Evolutionary conservation across 1,139 yeast species (phyloP).

Genomic region (Yamadazyma dendronema): DNA sequence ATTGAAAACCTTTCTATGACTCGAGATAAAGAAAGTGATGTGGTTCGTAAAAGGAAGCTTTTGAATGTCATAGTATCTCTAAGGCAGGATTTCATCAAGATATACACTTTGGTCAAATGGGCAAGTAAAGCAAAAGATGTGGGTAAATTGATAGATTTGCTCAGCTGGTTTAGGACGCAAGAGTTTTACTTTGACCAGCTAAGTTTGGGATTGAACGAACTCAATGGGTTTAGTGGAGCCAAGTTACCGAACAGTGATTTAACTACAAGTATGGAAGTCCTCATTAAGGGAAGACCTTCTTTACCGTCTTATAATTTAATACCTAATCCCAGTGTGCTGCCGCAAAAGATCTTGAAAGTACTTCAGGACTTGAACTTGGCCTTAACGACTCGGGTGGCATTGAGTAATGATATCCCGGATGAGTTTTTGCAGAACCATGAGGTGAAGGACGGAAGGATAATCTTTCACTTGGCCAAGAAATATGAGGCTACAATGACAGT

Average conservation of each 20-base stretch:
- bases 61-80: slow-evolving; percentile 65
- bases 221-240: slow-evolving; percentile 75
- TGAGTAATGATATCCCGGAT: slow-evolving; percentile 59
- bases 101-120: slow-evolving; percentile 89
- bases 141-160: slow-evolving; percentile 72
- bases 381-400: slow-evolving; percentile 72
- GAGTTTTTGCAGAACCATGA: slow-evolving; percentile 56
- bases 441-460: slow-evolving; percentile 74
- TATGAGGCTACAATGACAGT: slow-evolving; percentile 36
- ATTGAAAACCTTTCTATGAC: slow-evolving; percentile 55
- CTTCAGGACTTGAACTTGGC: slow-evolving; percentile 70
- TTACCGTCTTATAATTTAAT: slow-evolving; percentile 65
- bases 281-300: slow-evolving; percentile 74
- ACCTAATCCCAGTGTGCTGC: slow-evolving; percentile 49
- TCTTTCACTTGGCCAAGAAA: slow-evolving; percentile 61
- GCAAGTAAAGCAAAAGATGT: slow-evolving; percentile 69
- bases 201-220: slow-evolving; percentile 48
- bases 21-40: slow-evolving; percentile 47
- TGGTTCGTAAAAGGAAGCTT: slow-evolving; percentile 62
- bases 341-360: slow-evolving; percentile 59
- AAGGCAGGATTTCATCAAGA: slow-evolving; percentile 78
- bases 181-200: slow-evolving; percentile 71
- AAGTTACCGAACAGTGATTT: slow-evolving; percentile 88
- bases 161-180: slow-evolving; percentile 77
- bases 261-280: slow-evolving; percentile 81